Conservation (phyloP, 441 rosid genomes). For the Manihot esculenta region DNA sequence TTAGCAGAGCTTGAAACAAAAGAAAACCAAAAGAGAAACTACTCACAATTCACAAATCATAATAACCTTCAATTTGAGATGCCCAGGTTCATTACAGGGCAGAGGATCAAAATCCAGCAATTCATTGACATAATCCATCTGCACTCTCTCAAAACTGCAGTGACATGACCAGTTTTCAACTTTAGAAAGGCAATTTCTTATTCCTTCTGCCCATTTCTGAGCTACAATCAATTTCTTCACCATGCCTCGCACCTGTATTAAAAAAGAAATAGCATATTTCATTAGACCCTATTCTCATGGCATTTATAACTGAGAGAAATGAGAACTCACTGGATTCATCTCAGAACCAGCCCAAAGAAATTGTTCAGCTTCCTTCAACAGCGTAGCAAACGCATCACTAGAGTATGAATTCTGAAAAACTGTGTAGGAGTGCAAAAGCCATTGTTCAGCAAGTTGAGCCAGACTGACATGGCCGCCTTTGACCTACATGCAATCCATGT, state of each 20-base stretch:
- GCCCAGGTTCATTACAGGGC: constrained; percentile 68
- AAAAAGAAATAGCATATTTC: constrained; percentile 18
- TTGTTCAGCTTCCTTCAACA: constrained; percentile 87
- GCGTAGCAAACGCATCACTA: constrained; percentile 44
- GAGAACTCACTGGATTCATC: constrained; percentile 76
- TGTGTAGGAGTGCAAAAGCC: constrained; percentile 57
- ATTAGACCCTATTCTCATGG: constrained; percentile 20
- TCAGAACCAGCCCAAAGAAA: constrained; percentile 98
- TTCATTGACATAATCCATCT: constrained; percentile 44
- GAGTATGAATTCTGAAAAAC: constrained; percentile 52
- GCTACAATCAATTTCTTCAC: constrained; percentile 54
- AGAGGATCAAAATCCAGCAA: constrained; percentile 56
- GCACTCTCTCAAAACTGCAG: constrained; percentile 44
- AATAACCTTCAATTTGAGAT: constrained; percentile 72
- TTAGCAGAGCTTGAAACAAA: background rate
- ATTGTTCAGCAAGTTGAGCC: constrained; percentile 65
- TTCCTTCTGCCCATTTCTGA: constrained; percentile 72
- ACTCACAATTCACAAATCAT: constrained; percentile 24
- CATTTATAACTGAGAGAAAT: constrained; percentile 19
- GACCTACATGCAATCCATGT: constrained; percentile 41
- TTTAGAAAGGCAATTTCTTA: constrained; percentile 55
- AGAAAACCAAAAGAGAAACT: constrained; percentile 18
- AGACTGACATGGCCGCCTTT: constrained; percentile 54
- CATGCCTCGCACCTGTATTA: constrained; percentile 64
- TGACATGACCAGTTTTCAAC: constrained; percentile 44